Base-by-base conservation (phyloP, 2,329 filamentous ascomycete species). In the Lizonia empirigonia region DNA sequence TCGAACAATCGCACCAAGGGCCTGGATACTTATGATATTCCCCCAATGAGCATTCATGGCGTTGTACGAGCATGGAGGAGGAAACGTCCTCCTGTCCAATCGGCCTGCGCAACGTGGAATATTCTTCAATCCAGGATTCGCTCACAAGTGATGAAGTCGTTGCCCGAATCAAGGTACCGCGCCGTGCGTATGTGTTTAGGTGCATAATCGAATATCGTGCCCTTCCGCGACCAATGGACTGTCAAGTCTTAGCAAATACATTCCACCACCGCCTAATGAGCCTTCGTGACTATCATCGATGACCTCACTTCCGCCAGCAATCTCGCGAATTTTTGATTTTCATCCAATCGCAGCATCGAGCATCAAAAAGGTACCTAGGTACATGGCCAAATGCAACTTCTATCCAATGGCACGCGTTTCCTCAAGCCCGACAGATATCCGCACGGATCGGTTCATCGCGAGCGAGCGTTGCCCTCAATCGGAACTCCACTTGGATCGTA, bases 361-460 rank as follows among this genome's bases (percentile, higher is more conserved):
- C 5, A 30, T 7, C 5, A 7, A 15, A 15, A 30, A 30, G n/a
- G 13, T 30, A 15, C n/a, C n/a, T 30, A 30, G n/a, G 13, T 30
- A 15, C n/a, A 30, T 30, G 3, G 27, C 27, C 27, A 15, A 15
- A 30, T 30, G 5, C 15, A 10, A 12, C 6, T 20, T 23, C 13
- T n/a, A 27, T 10, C 41, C 29, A 45, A 36, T 36, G n/a, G 20
- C 24, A 16, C 2, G n/a, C 4, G 15, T 7, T 5, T 20, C 22
- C 3, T 13, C 9, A 16, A 23, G 9, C 20, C 49, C 30, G 32
- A 13, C 16, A 27, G 16, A 20, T 18, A 9, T 40, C 49, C 36
- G 26, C 37, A 36, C 49, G 37, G 49, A 41, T 51, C 36, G 41
- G 49, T 20, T 32, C 37, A 19, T 46, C 32, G 41, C 41, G 41